These are phyloP conservation scores for Eucalyptus erythrocorys DNA, from an alignment of 345 rosid species.

Conservation along the genomic window DNA sequence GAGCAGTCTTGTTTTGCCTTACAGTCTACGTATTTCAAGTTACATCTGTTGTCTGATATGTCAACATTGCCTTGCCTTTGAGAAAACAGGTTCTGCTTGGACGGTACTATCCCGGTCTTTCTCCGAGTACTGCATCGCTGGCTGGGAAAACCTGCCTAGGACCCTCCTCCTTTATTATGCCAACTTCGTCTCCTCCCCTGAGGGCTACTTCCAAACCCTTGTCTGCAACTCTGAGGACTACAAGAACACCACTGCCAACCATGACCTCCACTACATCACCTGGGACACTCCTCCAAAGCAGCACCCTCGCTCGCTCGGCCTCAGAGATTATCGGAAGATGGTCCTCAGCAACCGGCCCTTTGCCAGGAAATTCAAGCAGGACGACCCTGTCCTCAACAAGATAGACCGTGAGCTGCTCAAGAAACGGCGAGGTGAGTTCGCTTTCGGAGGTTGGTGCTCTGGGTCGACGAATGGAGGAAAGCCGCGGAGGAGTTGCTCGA, in stretches of 20 bases:
- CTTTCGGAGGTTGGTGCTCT: slow-evolving; percentile 51
- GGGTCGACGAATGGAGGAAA: background rate
- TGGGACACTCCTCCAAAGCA: slow-evolving; percentile 99
- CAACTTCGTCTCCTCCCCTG: slow-evolving; percentile 82
- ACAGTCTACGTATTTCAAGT: background rate
- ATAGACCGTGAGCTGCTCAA: slow-evolving; percentile 70
- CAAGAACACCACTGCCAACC: slow-evolving; percentile 76
- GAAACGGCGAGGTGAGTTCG: slow-evolving; percentile 17
- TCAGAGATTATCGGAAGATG: slow-evolving; percentile 60
- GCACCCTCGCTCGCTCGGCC: slow-evolving; percentile 59
- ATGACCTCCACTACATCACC: slow-evolving; percentile 75
- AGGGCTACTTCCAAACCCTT: slow-evolving; percentile 89
- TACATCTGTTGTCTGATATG: background rate
- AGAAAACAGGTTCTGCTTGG: slow-evolving; percentile 82
- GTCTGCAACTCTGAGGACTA: slow-evolving; percentile 75
- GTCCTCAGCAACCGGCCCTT: slow-evolving; percentile 67
- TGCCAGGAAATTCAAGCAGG: slow-evolving; percentile 75
- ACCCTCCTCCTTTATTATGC: slow-evolving; percentile 85
- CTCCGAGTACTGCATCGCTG: slow-evolving; percentile 62
- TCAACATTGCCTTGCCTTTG: background rate
- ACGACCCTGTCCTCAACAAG: slow-evolving; percentile 54
- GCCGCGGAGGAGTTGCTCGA: slow-evolving; percentile 9
- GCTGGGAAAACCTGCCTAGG: slow-evolving; percentile 90
- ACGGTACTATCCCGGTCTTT: slow-evolving; percentile 80
- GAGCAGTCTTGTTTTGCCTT: background rate